Evolutionary conservation across 1,139 yeast genomes (phyloP), one percentile per base, ranked within the genome.

Genomic region (Tardiomyces digboiensis): DNA sequence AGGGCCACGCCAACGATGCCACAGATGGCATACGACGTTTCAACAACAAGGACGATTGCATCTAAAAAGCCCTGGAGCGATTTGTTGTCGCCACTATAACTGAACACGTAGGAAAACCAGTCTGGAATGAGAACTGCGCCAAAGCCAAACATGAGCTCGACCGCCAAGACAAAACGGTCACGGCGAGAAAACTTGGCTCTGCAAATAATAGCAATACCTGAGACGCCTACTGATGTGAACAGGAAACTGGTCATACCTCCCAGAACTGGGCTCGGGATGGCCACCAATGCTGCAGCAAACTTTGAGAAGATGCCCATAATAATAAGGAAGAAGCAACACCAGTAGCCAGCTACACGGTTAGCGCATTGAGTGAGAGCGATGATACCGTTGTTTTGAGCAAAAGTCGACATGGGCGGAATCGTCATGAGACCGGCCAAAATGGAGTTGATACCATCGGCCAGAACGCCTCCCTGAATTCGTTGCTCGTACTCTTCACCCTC

Each of bases 231-330:
- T 12, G 94, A 78, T 29, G 89, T 76, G 72, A 86, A 88, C 48
- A 88, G 69, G 70, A 87, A 88, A 4, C 95, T 74, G 23, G 95
- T 87, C 95, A 87, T 85, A 50, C 96, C 96, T 45, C 96, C 96
- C 48, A 87, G 71, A 21, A 87, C 91, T 0, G 95, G 74, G 49
- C 72, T 75, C 39, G 96, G 96, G 57, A 88, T 88, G 29, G 95
- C 75, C 29, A 82, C 86, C 48, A 88, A 72, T 23, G 94, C 89
- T 21, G 94, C 95, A 19, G 95, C 91, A 64, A 88, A 86, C 65
- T 87, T 87, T 54, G 93, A 73, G 60, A 88, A 84, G 36, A 87
- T 66, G 38, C 97, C 96, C 94, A 87, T 85, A 47, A 88, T 60
- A 43, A 87, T 60, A 57, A 88, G 68, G 68, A 84, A 83, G 66